phyloP scores from a whole-genome alignment of 1,139 yeast species.

The Suhomyces kunorum region DNA sequence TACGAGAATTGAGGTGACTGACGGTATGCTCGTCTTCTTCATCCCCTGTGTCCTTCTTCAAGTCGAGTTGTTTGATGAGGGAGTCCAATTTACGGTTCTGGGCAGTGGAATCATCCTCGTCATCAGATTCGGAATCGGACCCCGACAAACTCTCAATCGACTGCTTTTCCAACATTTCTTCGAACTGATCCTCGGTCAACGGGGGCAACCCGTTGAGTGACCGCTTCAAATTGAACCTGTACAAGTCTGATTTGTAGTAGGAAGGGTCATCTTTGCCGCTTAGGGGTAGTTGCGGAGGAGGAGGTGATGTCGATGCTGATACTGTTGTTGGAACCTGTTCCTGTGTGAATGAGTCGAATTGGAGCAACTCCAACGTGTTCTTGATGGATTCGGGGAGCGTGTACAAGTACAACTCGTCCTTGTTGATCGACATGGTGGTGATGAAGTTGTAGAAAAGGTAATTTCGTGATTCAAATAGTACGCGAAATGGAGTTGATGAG shows the following conservation, averaged over 20 bases:
- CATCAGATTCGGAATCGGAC: slow-evolving; percentile 41
- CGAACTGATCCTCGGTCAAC: slow-evolving; percentile 61
- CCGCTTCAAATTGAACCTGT: slow-evolving; percentile 62
- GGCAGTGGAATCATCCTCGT: slow-evolving; percentile 13
- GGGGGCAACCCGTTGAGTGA: slow-evolving; percentile 46
- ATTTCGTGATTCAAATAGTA: background rate
- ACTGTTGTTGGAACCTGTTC: slow-evolving; percentile 19
- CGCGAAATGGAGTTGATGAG: no score
- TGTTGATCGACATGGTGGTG: slow-evolving; percentile 15
- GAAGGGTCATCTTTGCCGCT: slow-evolving; percentile 9
- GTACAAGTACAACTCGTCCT: slow-evolving; percentile 54
- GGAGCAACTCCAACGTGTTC: slow-evolving; percentile 52
- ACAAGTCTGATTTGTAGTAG: slow-evolving; percentile 60
- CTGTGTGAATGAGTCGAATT: slow-evolving; percentile 53
- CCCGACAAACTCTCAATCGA: slow-evolving; percentile 64
- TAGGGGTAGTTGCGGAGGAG: background rate
- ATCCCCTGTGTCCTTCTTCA: slow-evolving; percentile 14
- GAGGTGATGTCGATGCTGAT: background rate
- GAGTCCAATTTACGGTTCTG: slow-evolving; percentile 27
- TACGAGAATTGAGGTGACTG: slow-evolving; percentile 61
- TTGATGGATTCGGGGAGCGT: slow-evolving; percentile 46
- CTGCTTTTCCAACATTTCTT: slow-evolving; percentile 50
- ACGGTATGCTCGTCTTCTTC: slow-evolving; percentile 34
- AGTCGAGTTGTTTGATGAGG: slow-evolving; percentile 34
- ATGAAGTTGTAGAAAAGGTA: background rate